Conservation (phyloP, 1,284 basidiomycete species). For the Naganishia liquefaciens region DNA sequence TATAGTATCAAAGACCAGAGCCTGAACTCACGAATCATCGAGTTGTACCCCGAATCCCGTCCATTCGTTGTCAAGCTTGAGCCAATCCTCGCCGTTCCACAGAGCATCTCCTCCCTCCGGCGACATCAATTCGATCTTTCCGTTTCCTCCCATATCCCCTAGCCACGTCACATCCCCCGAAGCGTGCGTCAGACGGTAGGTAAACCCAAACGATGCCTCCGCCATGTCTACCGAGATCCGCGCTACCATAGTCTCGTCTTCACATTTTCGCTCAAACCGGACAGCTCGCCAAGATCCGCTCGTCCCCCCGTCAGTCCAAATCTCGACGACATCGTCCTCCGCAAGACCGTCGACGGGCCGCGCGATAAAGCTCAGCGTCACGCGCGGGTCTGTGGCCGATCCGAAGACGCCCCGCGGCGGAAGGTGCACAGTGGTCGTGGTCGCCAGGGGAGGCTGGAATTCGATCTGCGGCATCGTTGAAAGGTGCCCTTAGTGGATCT, state of each 20-base stretch:
- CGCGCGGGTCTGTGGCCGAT: background rate
- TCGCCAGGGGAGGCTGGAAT: conserved; percentile 10
- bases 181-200: conserved; percentile 9
- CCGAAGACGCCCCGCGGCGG: background rate
- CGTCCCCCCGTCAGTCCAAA: conserved; percentile 17
- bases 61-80: background rate
- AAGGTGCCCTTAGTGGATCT: too few relatives aligned
- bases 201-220: conserved; percentile 16
- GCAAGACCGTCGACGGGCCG: background rate
- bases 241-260: background rate
- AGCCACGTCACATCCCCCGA: conserved; percentile 15
- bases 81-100: conserved; percentile 17
- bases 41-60: conserved; percentile 10
- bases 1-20: too few relatives aligned
- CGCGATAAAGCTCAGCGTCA: conserved; percentile 5
- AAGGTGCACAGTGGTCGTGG: background rate
- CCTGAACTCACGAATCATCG: background rate
- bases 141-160: conserved; percentile 25
- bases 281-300: conserved; percentile 3
- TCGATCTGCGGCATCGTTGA: conserved; percentile 13
- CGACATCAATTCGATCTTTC: conserved; percentile 1
- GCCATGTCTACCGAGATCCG: background rate
- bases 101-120: background rate
- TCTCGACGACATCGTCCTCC: background rate
- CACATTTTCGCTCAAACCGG: background rate